These are phyloP conservation scores for Fusarium gaditjirri DNA, from an alignment of 2,329 filamentous ascomycete genomes.

Conservation along the genomic window DNA sequence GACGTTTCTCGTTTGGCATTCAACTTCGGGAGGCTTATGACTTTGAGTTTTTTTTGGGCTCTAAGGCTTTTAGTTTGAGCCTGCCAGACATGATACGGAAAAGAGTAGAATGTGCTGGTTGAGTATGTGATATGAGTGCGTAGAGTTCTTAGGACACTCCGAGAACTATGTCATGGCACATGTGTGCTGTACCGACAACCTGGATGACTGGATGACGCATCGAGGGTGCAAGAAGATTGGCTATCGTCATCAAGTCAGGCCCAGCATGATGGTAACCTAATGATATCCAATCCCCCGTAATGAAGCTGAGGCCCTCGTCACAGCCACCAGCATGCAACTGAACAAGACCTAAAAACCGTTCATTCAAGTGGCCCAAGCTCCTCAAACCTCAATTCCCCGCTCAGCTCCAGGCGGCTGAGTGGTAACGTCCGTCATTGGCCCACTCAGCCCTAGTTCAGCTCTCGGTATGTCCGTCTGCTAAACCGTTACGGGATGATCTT, in stretches of 20 bases:
- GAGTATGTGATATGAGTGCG: constrained; percentile 1
- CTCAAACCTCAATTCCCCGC: constrained; percentile 13
- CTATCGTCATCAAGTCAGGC: background rate
- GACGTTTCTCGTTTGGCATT: constrained; percentile 23
- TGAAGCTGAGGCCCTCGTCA: constrained; percentile 14
- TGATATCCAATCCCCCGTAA: background rate
- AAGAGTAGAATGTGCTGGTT: background rate
- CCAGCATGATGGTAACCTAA: constrained; percentile 9
- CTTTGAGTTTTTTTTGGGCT: background rate
- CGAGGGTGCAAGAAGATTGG: background rate
- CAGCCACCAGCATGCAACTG: constrained; percentile 20
- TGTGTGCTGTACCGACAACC: constrained; percentile 16
- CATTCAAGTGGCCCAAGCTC: constrained; percentile 36
- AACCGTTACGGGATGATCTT: constrained; percentile 38
- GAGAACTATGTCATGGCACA: background rate
- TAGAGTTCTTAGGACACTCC: background rate
- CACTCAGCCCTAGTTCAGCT: constrained; percentile 37
- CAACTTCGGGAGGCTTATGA: constrained; percentile 10
- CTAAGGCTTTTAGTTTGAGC: background rate
- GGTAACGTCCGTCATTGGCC: constrained; percentile 24
- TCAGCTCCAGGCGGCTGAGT: constrained; percentile 30
- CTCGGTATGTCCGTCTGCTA: constrained; percentile 43
- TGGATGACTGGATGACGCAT: constrained; percentile 11
- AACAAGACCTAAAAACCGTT: constrained; percentile 2
- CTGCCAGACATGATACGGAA: constrained; percentile 6